Conservation (phyloP, 129 eudicot genomes). For the Solidago caesia region DNA sequence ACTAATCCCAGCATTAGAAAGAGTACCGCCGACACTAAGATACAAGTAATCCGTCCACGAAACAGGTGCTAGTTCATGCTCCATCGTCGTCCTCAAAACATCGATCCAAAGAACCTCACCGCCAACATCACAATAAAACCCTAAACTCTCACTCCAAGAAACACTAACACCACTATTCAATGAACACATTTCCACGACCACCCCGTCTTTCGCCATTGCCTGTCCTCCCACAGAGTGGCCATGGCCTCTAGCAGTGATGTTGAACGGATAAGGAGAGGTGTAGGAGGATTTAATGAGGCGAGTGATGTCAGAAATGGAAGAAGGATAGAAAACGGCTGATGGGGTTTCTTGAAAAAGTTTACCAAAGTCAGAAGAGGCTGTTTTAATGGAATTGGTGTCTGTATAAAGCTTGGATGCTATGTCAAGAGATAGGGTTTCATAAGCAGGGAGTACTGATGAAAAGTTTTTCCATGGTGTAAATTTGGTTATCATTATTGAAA, state of each 20-base stretch:
- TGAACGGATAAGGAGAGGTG: slow-evolving; percentile 39
- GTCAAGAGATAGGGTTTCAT: slow-evolving; percentile 36
- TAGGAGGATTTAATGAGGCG: slow-evolving; percentile 57
- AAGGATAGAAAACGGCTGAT: slow-evolving; percentile 60
- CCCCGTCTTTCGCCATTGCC: slow-evolving; percentile 68
- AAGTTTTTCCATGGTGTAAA: slow-evolving; percentile 35
- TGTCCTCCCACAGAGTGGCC: slow-evolving; percentile 89
- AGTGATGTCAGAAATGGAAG: slow-evolving; percentile 46
- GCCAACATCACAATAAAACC: slow-evolving; percentile 77
- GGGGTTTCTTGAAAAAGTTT: slow-evolving; percentile 50
- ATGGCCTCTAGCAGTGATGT: slow-evolving; percentile 64
- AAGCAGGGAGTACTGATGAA: slow-evolving; percentile 37
- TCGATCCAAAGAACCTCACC: slow-evolving; percentile 82
- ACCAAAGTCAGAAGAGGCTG: slow-evolving; percentile 75
- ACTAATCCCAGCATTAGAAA: slow-evolving; percentile 88
- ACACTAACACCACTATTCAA: slow-evolving; percentile 47
- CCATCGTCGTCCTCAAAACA: slow-evolving; percentile 52
- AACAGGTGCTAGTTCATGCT: slow-evolving; percentile 67
- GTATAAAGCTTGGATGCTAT: slow-evolving; percentile 34
- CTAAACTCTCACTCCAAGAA: slow-evolving; percentile 45
- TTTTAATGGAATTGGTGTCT: slow-evolving; percentile 35
- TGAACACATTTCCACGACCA: slow-evolving; percentile 69
- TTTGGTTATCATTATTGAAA: slow-evolving; percentile 33
- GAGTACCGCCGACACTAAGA: slow-evolving; percentile 81
- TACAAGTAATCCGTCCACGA: slow-evolving; percentile 97